These are phyloP conservation scores for Penicillium verrucosum DNA, from an alignment of 2,329 filamentous ascomycete genomes.

Conservation along the genomic window DNA sequence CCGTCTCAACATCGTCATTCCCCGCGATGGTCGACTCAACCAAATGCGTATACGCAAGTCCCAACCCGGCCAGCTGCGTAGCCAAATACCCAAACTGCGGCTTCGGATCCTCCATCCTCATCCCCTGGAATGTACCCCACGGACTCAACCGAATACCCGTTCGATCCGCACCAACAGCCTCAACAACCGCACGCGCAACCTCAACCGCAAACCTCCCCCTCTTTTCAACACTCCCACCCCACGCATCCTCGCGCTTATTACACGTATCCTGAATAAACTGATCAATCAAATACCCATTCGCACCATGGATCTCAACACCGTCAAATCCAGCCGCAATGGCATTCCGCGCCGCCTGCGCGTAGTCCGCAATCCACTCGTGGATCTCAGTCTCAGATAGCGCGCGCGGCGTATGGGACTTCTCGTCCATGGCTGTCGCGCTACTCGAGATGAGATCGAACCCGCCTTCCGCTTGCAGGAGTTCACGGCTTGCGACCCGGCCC, in stretches of 20 bases:
- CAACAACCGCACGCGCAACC: constrained; percentile 44
- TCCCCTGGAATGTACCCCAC: constrained; percentile 41
- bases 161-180: constrained; percentile 46
- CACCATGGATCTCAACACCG: constrained; percentile 50
- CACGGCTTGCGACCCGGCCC: constrained; percentile 52
- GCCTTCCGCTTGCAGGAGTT: constrained; percentile 22
- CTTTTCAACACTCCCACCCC: constrained; percentile 47
- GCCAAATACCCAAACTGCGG: constrained; percentile 63
- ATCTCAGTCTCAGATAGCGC: constrained; percentile 45
- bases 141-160: constrained; percentile 49
- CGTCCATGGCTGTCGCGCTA: constrained; percentile 15
- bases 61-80: constrained; percentile 48
- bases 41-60: constrained; percentile 60
- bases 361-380: constrained; percentile 40
- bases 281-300: constrained; percentile 52
- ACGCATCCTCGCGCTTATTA: constrained; percentile 50
- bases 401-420: constrained; percentile 31
- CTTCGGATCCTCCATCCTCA: constrained; percentile 61
- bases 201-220: constrained; percentile 54
- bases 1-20: constrained; percentile 31
- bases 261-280: constrained; percentile 49
- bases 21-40: constrained; percentile 55
- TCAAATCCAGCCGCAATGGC: constrained; percentile 57
- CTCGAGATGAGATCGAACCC: constrained; percentile 20
- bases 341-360: constrained; percentile 46